Percentiles rank a stretch among this genome's conserved stretches.
phyloP scores from a whole-genome alignment of 2,329 filamentous ascomycete species.

The Aspergillus sp. region DNA sequence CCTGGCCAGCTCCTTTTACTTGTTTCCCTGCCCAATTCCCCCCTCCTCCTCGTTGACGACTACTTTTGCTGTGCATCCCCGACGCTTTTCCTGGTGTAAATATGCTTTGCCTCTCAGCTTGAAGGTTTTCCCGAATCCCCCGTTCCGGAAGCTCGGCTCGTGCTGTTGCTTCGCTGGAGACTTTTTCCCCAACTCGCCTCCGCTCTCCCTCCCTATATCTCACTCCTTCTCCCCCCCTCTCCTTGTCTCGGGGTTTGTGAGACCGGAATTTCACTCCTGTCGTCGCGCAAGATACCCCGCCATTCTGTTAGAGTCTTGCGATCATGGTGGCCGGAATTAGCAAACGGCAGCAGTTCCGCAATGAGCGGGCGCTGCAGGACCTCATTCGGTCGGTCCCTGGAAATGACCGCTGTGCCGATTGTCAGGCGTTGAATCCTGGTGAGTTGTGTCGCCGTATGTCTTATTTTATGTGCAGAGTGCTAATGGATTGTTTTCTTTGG shows the following conservation, averaged over 20 bases:
- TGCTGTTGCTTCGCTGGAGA: conserved; percentile 8
- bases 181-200: conserved; percentile 6
- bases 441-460: conserved; percentile 36
- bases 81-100: conserved; percentile 14
- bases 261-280: neutral
- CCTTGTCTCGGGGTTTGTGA: conserved; percentile 5
- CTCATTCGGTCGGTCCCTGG: conserved; percentile 81
- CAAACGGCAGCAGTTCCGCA: conserved; percentile 97
- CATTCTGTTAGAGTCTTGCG: conserved; percentile 8
- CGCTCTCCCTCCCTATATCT: neutral
- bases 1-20: neutral
- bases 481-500: conserved; percentile 14
- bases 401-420: conserved; percentile 94
- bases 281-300: conserved; percentile 1
- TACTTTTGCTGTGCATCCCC: conserved; percentile 3
- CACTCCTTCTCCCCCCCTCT: conserved; percentile 18
- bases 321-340: conserved; percentile 74
- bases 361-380: conserved; percentile 88
- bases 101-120: conserved; percentile 19
- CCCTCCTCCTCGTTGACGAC: neutral
- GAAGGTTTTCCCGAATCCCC: conserved; percentile 12
- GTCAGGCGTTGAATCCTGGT: conserved; percentile 89
- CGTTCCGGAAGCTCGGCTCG: conserved; percentile 21
- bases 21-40: neutral
- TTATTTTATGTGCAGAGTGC: neutral